Conservation (phyloP, 768 basidiomycete genomes). For the Suillus occidentalis region DNA sequence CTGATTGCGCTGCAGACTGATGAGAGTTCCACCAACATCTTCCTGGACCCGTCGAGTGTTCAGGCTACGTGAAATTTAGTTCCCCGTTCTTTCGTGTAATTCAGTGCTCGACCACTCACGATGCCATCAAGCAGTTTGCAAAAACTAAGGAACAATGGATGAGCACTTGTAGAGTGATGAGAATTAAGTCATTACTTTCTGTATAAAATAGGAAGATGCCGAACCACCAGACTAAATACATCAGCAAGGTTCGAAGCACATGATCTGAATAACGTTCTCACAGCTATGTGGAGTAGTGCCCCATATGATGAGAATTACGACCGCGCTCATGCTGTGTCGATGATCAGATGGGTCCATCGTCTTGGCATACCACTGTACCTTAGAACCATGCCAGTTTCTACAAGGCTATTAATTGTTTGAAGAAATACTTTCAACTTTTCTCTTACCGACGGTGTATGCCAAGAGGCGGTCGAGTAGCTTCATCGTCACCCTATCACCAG, state of each 20-base stretch:
- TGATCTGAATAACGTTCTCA: background rate
- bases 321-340: background rate
- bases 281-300: background rate
- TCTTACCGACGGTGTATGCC: slow-evolving; percentile 6
- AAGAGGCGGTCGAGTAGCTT: slow-evolving; percentile 3
- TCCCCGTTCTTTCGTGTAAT: no score
- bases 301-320: background rate
- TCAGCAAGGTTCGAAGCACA: background rate
- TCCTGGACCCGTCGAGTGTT: slow-evolving; percentile 1
- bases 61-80: background rate
- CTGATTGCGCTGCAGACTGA: background rate
- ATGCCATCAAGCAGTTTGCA: background rate
- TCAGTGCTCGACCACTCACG: background rate
- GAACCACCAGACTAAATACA: slow-evolving; percentile 1
- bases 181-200: background rate
- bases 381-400: background rate
- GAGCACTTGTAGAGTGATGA: background rate
- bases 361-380: background rate
- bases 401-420: background rate
- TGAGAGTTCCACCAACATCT: background rate
- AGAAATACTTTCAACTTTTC: background rate
- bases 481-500: background rate
- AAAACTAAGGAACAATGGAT: background rate
- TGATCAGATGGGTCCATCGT: background rate
- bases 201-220: background rate